Conservation (phyloP, 768 basidiomycete genomes). For the Leccinellum rugosiceps region DNA sequence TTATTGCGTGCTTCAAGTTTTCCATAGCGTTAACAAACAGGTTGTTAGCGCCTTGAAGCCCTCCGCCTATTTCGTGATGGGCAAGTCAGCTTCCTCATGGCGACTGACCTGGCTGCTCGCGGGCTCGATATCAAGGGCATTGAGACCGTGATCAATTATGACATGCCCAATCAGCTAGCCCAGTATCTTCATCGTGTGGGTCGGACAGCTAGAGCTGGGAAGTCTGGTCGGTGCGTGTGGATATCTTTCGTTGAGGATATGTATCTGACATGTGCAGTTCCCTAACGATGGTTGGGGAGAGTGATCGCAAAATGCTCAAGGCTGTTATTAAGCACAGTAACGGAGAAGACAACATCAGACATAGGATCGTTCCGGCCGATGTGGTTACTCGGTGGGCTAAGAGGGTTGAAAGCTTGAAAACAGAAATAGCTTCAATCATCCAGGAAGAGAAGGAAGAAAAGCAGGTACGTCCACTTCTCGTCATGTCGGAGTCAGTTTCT, state of each 20-base stretch:
- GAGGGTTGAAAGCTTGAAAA: conserved; percentile 66
- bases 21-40: conserved; percentile 3
- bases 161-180: conserved; percentile 91
- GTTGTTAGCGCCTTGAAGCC: conserved; percentile 72
- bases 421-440: conserved; percentile 75
- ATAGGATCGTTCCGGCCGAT: conserved; percentile 82
- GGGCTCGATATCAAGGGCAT: conserved; percentile 98
- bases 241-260: not conserved
- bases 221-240: conserved; percentile 74
- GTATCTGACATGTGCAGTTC: conserved; percentile 50
- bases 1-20: not conserved
- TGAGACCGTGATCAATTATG: conserved; percentile 97
- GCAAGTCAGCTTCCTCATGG: conserved; percentile 87
- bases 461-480: conserved; percentile 48
- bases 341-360: conserved; percentile 77
- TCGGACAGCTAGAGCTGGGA: conserved; percentile 93
- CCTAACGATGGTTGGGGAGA: conserved; percentile 92
- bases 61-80: conserved; percentile 87
- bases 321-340: conserved; percentile 87
- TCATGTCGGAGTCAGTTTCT: conserved; percentile 4
- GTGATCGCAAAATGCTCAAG: conserved; percentile 95
- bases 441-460: conserved; percentile 96
- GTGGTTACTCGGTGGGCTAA: conserved; percentile 66
- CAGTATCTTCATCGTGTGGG: conserved; percentile 98
- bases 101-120: conserved; percentile 92